phyloP scores from a whole-genome alignment of 169 alveolate genomes.

The Plasmodium ovale region DNA sequence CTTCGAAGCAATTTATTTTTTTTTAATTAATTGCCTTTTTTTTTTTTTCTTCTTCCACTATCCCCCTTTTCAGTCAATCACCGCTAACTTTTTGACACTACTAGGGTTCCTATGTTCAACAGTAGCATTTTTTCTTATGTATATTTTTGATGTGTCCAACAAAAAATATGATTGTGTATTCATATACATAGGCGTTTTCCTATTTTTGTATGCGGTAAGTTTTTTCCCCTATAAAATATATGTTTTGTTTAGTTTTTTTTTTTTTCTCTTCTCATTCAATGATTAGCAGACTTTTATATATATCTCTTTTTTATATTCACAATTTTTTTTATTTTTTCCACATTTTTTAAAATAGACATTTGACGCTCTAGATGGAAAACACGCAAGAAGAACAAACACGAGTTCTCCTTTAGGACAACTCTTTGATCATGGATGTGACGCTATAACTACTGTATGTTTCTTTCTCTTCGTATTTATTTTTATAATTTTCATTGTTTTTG shows the following conservation, averaged over 20 bases:
- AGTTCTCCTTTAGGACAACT: constrained; percentile 91
- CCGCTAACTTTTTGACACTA: constrained; percentile 72
- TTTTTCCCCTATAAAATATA: background rate
- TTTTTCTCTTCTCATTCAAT: background rate
- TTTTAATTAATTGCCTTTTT: background rate
- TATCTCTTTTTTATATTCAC: constrained; percentile 11
- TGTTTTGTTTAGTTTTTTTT: background rate
- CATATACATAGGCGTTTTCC: constrained; percentile 54
- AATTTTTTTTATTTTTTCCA: constrained; percentile 58
- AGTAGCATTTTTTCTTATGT: constrained; percentile 55
- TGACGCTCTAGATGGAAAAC: constrained; percentile 94
- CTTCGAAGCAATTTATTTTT: background rate
- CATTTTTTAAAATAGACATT: constrained; percentile 78
- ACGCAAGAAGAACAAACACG: constrained; percentile 89
- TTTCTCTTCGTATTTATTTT: background rate
- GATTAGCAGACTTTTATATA: too few species aligned
- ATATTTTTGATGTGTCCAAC: constrained; percentile 33
- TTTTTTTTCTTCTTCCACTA: background rate
- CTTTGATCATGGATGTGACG: constrained; percentile 93
- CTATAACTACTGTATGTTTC: constrained; percentile 78
- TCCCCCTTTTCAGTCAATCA: constrained; percentile 31
- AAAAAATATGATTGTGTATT: constrained; percentile 60
- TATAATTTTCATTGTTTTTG: background rate
- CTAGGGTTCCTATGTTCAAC: constrained; percentile 66
- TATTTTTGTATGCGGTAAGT: constrained; percentile 52